phyloP scores from a whole-genome alignment of 2,329 filamentous ascomycete genomes.

The Aspergillus tanneri region DNA sequence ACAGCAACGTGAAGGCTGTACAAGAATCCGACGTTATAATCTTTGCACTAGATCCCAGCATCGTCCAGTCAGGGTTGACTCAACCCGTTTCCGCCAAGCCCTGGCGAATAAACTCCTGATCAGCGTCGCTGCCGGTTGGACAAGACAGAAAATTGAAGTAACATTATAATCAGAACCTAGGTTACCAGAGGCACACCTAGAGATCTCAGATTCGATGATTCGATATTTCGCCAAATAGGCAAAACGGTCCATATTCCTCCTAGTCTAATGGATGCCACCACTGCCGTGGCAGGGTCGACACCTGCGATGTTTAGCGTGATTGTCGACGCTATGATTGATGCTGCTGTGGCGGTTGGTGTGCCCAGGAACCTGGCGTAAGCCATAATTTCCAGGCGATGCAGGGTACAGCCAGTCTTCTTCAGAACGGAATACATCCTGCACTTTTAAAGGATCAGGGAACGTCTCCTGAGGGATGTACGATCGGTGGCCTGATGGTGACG shows the following conservation, averaged over 20 bases:
- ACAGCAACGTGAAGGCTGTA: conserved; percentile 38
- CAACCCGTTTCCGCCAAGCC: conserved; percentile 41
- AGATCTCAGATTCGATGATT: conserved; percentile 25
- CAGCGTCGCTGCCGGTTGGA: conserved; percentile 54
- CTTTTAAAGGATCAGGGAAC: conserved; percentile 60
- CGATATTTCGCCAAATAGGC: conserved; percentile 56
- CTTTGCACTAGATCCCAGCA: conserved; percentile 49
- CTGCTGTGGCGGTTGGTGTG: conserved; percentile 62
- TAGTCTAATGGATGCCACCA: conserved; percentile 56
- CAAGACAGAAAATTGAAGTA: no score
- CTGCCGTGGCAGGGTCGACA: conserved; percentile 60
- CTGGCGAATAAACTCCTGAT: conserved; percentile 50
- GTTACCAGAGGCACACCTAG: no score
- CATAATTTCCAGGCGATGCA: conserved; percentile 63
- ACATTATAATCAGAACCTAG: no score
- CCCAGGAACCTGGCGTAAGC: conserved; percentile 59
- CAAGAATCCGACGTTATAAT: conserved; percentile 45
- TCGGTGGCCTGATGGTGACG: conserved; percentile 60
- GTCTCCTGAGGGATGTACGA: conserved; percentile 63
- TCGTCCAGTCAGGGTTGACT: conserved; percentile 42
- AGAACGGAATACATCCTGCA: conserved; percentile 60
- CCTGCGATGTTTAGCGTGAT: conserved; percentile 62
- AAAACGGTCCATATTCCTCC: conserved; percentile 53
- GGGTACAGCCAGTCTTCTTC: conserved; percentile 58
- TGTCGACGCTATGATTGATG: conserved; percentile 60